Conservation (phyloP, 2,329 filamentous ascomycete species). For the Xylaria sp. region DNA sequence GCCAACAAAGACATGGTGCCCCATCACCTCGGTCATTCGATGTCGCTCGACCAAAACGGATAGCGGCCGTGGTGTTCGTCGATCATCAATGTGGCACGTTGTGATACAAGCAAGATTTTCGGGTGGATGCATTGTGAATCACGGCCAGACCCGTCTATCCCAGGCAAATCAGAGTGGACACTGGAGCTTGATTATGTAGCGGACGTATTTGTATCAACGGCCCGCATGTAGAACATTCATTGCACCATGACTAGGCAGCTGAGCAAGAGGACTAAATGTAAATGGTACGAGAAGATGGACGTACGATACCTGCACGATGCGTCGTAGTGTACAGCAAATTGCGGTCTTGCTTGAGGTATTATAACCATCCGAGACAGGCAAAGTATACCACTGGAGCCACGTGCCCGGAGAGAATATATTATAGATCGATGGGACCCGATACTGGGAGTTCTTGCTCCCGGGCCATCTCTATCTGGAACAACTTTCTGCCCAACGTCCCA, state of each 20-base stretch:
- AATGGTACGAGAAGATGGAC: slow-evolving; percentile 12
- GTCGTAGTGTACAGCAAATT: slow-evolving; percentile 11
- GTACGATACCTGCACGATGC: slow-evolving; percentile 21
- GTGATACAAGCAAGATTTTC: slow-evolving; percentile 30
- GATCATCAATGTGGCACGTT: slow-evolving; percentile 31
- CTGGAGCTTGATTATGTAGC: slow-evolving; percentile 31
- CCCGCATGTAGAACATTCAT: slow-evolving; percentile 9
- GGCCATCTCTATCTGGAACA: slow-evolving; percentile 36
- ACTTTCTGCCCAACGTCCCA: slow-evolving; percentile 51
- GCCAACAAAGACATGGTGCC: slow-evolving; percentile 31
- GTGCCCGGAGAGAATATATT: slow-evolving; percentile 44
- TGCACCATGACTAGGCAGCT: not conserved
- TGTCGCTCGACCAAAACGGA: slow-evolving; percentile 30
- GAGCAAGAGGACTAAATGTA: not conserved
- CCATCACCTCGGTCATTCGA: slow-evolving; percentile 20
- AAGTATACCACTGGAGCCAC: slow-evolving; percentile 52
- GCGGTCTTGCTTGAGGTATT: slow-evolving; percentile 32
- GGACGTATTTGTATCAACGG: slow-evolving; percentile 8
- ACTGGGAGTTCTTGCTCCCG: slow-evolving; percentile 4
- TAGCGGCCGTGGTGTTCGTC: slow-evolving; percentile 35
- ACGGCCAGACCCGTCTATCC: slow-evolving; percentile 40
- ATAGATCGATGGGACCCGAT: slow-evolving; percentile 36
- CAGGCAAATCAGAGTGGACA: slow-evolving; percentile 32
- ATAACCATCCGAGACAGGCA: slow-evolving; percentile 29
- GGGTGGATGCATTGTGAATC: slow-evolving; percentile 35